Evolutionary conservation across 2,329 filamentous ascomycete genomes (phyloP).

Genomic region (Zasmidium angulare): DNA sequence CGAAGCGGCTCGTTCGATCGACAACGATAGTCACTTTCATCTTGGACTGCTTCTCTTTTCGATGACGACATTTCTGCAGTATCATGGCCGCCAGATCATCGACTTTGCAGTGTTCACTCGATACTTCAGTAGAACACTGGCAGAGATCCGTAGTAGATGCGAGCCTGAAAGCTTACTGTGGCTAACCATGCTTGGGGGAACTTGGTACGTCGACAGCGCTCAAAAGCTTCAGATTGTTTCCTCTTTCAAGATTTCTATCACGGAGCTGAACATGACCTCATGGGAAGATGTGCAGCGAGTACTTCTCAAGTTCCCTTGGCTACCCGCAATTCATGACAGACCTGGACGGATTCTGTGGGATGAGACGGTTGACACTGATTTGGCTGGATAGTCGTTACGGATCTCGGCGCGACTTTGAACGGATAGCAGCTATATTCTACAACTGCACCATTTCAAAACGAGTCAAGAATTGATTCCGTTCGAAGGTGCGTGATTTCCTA

Average conservation of each 20-base stretch:
- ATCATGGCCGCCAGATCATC: neutral
- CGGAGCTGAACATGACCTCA: neutral
- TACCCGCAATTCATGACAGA: neutral
- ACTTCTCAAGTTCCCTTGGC: neutral
- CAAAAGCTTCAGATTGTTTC: neutral
- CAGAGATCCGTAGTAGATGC: neutral
- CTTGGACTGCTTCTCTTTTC: neutral
- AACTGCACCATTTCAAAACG: no score
- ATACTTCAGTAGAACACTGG: neutral
- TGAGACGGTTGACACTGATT: neutral
- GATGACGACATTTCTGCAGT: neutral
- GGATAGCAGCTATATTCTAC: no score
- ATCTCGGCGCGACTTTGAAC: no score
- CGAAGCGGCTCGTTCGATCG: neutral
- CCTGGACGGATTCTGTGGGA: neutral
- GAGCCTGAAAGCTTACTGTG: neutral
- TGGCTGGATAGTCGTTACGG: no score
- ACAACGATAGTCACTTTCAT: neutral
- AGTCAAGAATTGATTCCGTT: no score
- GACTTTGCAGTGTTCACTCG: neutral
- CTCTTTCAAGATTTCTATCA: neutral
- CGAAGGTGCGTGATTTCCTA: no score
- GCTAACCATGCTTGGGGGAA: neutral
- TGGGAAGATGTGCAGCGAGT: neutral
- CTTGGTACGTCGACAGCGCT: neutral